These are phyloP conservation scores for Aphanomyces astaci DNA, from an alignment of 352 stramenopile genomes.

Conservation along the genomic window DNA sequence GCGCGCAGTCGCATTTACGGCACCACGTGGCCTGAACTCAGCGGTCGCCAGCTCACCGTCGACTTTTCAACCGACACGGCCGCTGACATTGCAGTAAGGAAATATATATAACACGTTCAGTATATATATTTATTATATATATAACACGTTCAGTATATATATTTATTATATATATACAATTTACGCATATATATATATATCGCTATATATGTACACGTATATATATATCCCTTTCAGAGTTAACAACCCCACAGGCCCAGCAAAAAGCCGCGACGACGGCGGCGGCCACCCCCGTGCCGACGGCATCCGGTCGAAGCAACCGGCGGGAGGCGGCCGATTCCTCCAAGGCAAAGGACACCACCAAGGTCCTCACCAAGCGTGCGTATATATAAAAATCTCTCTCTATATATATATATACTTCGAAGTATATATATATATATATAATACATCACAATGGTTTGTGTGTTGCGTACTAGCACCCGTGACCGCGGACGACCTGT, in stretches of 20 bases:
- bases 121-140: no score
- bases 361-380: background rate
- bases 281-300: background rate
- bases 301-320: background rate
- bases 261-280: background rate
- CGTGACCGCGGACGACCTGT: conserved; percentile 61
- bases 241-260: background rate
- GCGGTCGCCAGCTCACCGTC: conserved; percentile 37
- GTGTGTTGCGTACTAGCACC: conserved; percentile 14
- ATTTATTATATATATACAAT: no score
- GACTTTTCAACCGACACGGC: conserved; percentile 36
- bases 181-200: no score
- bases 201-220: no score
- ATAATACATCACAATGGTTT: no score
- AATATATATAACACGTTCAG: no score
- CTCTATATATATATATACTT: no score
- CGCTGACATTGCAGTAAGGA: conserved; percentile 37
- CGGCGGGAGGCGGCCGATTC: no score
- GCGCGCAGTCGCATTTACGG: conserved; percentile 43
- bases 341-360: no score
- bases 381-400: no score
- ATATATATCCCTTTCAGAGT: background rate
- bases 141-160: no score
- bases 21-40: conserved; percentile 56
- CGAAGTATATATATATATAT: no score